Base-by-base conservation (phyloP, 176 grass and related monocot genomes). In the Paspalum vaginatum region DNA sequence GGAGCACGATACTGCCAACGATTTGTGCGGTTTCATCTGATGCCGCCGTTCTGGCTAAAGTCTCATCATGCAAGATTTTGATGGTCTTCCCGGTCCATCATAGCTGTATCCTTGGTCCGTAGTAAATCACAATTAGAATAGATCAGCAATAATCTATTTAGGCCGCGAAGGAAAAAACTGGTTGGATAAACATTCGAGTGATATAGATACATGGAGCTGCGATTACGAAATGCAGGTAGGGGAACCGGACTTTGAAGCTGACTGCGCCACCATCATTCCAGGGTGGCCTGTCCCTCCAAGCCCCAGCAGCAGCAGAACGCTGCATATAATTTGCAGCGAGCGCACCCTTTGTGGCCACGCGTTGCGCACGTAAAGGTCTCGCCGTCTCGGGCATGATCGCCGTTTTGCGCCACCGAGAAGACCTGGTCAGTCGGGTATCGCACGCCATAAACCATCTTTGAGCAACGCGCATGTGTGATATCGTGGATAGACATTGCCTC, bases 211-310 rank as follows among this genome's bases (percentile, higher is more conserved):
- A n/a, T n/a, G 42, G 13, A 49, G 48, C 27, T 49, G 5, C 10
- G 68, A 42, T 73, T 50, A 14, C 52, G 70, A 56, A 55, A 21
- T 5, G 37, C 21, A 25, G 9, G 16, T 68, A 24, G 39, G n/a
- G 24, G 20, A 53, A 53, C 6, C 18, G 13, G n/a, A 18, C 21
- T 61, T 85, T 13, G 12, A 71, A 53, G 45, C 66, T 79, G 75
- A 64, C 46, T 72, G 64, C 45, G 38, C 46, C 15, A 45, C 37
- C 67, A 55, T 41, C 52, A 52, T n/a, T 24, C 78, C 62, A 87
- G 71, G 70, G 10, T 76, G 85, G 63, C 64, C 12, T 87, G 85
- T 82, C 56, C 63, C 65, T 45, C 12, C 8, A 77, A 12, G 5
- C 2, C 65, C 79, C 56, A 18, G 46, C 72, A 63, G 5, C 6